Base-by-base conservation (phyloP, 352 stramenopile genomes). In the Blastocystis sp. region DNA sequence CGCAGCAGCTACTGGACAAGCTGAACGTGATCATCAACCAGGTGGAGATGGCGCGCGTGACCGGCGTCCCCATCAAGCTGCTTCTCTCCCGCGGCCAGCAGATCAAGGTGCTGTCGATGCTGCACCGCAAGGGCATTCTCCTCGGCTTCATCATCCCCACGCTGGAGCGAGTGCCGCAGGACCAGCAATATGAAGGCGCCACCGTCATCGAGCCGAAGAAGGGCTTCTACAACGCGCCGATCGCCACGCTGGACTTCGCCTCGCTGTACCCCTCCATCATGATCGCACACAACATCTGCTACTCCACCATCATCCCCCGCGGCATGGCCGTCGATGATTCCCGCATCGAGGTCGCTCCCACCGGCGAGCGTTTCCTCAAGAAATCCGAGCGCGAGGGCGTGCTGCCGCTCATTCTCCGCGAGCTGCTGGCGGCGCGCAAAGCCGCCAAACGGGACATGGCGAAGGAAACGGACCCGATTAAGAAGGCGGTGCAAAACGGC, bases 181-280 rank as follows among this genome's bases (percentile, higher is more conserved):
- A 93, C 71, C 92, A 95, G 7, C 90, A 93, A 0, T 99, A 98
- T 88, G 96, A 99, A 90, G 96, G 96, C 54, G 96, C 96, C 36
- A 99, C 96, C 0, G 96, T 99, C 8, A 96, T 99, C 88, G 96
- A 99, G 59, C 96, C 96, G 0, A 97, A 97, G 88, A 98, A 97
- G 87, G 95, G 92, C 1, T 99, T 97, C 88, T 99, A 99, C 90
- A 91, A 97, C 61, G 94, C 97, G 57, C 96, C 96, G 11, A 98
- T 99, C 88, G 95, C 95, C 21, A 99, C 96, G 54, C 88, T 99
- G 65, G 97, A 99, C 93, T 99, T 99, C 89, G 96, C 96, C 11
- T 99, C 95, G n/a, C 90, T 99, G 86, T 99, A 99, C 88, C 97
- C 97, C 57, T 98, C 94, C 63, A 99, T 99, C 89, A 99, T 99